Conservation (phyloP, 2,329 filamentous ascomycete species). For the Davidsoniella eucalypti region DNA sequence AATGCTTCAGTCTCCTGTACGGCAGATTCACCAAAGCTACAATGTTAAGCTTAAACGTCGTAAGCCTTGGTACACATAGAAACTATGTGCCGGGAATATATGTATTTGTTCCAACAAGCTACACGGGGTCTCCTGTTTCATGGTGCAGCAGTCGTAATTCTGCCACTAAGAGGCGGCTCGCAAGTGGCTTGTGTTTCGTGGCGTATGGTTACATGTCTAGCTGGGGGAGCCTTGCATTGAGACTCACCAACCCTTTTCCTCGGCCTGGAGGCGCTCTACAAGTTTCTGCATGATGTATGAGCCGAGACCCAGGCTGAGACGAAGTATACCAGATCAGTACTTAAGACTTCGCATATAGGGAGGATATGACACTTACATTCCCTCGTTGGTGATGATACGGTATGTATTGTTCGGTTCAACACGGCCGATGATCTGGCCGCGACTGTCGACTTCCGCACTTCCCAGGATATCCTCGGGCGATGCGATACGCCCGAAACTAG, state of each 20-base stretch:
- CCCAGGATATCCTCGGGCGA: constrained; percentile 56
- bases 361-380: constrained; percentile 37
- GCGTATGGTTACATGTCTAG: too few species aligned
- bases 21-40: too few species aligned
- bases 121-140: too few species aligned
- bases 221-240: too few species aligned
- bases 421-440: constrained; percentile 39
- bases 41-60: too few species aligned
- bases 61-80: too few species aligned
- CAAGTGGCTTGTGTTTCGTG: too few species aligned
- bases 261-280: constrained; percentile 26
- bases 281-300: constrained; percentile 36
- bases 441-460: constrained; percentile 45
- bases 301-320: constrained; percentile 32
- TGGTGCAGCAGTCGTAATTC: too few species aligned
- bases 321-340: constrained; percentile 1
- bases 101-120: too few species aligned
- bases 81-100: too few species aligned
- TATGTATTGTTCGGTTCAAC: constrained; percentile 47
- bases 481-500: constrained; percentile 50
- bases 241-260: constrained; percentile 13
- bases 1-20: too few species aligned
- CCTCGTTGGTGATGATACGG: constrained; percentile 46
- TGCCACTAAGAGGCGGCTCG: too few species aligned
- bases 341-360: background rate